phyloP scores from a whole-genome alignment of 257 asterid species.

The Plantago elongata region DNA sequence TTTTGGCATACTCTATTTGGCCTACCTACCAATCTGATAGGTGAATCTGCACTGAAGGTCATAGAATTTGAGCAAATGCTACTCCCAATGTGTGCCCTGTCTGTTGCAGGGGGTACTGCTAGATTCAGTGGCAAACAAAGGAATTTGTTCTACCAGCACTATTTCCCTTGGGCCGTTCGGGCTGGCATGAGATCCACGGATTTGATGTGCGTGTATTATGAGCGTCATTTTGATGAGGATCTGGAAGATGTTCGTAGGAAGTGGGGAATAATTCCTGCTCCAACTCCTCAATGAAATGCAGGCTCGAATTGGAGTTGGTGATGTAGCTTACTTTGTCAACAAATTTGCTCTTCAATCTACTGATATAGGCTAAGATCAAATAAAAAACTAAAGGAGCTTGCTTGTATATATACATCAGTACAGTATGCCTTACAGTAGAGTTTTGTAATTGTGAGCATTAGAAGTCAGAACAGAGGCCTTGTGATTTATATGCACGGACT shows the following conservation, averaged over 20 bases:
- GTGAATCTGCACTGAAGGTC: slow-evolving; percentile 86
- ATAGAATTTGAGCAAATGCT: slow-evolving; percentile 94
- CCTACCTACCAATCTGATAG: slow-evolving; percentile 84
- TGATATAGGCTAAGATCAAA: too few species aligned
- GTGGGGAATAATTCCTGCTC: slow-evolving; percentile 81
- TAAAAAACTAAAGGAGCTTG: too few species aligned
- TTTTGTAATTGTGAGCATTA: too few species aligned
- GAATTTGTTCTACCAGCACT: slow-evolving; percentile 74
- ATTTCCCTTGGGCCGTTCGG: slow-evolving; percentile 89
- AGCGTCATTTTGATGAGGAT: slow-evolving; percentile 77
- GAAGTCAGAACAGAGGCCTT: too few species aligned
- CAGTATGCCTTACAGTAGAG: too few species aligned
- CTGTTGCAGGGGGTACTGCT: slow-evolving; percentile 84
- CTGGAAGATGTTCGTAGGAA: slow-evolving; percentile 74
- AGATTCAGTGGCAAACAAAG: slow-evolving; percentile 70
- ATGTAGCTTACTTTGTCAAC: neutral
- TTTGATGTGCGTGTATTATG: slow-evolving; percentile 83
- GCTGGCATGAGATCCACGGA: slow-evolving; percentile 79
- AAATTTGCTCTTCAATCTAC: neutral
- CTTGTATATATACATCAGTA: too few species aligned
- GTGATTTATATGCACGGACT: too few species aligned
- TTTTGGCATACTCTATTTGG: slow-evolving; percentile 93
- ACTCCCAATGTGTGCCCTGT: slow-evolving; percentile 89
- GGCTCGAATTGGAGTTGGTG: slow-evolving; percentile 20
- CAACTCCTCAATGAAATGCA: slow-evolving; percentile 32